Evolutionary conservation across 2,329 filamentous ascomycete species (phyloP), one percentile per base, ranked within the genome.

Genomic region (Dothidotthia symphoricarpi): DNA sequence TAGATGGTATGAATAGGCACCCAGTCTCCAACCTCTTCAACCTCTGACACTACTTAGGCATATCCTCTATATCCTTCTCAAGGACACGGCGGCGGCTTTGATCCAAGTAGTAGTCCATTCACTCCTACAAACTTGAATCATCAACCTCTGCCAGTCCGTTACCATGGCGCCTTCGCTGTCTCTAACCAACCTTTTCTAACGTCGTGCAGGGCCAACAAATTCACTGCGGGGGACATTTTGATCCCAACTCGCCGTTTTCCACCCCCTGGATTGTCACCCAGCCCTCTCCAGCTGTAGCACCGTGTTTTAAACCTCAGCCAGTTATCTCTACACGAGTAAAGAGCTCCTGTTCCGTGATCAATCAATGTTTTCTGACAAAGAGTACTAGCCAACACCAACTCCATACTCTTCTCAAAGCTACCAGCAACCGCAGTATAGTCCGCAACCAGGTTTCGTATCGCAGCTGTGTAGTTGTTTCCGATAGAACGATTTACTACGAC

Each of bases 1-100:
- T 48, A 45, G 41, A 55, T 53, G 49, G 49, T 49, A 55, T 17
- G 31, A n/a, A n/a, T n/a, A n/a, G n/a, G n/a, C n/a, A n/a, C n/a
- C n/a, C n/a, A n/a, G n/a, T n/a, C n/a, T n/a, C n/a, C n/a, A n/a
- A 22, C 5, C 4, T 9, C 15, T 3, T n/a, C 16, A 16, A 9
- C 11, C 15, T 19, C 38, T 47, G 16, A 50, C 15, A 17, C 13
- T 31, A 14, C 16, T n/a, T 39, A 59, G 55, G 55, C 50, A 40
- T 53, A 51, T 30, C 19, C 43, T 45, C 27, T 38, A 13, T 34
- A 39, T 24, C 15, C 34, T 5, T 16, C 39, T 36, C 41, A 37
- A 22, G 43, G 37, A 40, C 55, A 59, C 53, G 54, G 54, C 17
- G 51, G 56, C 33, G 53, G 46, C 17, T 49, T 47, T 17, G 47